Evolutionary conservation across 2,329 filamentous ascomycete species (phyloP), one percentile per base, ranked within the genome.

Genomic region (Sporothrix globosa): DNA sequence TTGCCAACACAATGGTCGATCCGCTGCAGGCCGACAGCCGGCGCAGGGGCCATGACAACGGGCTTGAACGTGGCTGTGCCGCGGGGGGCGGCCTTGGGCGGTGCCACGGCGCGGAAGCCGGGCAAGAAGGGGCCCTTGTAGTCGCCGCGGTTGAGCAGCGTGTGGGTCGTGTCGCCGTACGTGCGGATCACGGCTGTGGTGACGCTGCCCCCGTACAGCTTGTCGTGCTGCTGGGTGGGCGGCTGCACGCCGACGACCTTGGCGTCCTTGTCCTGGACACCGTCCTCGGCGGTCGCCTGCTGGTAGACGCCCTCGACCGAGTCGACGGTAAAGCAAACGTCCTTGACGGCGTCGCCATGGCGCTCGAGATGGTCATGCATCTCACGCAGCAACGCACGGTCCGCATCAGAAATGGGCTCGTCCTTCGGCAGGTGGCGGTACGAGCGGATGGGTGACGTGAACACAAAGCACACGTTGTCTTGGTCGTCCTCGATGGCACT

Each of bases 1-100:
- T 98, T 97, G 74, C 95, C 95, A 75, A 98, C 95, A 81, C 95
- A 97, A 85, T 98, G 95, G 82, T 98, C 95, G 81, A 98, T 93
- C 75, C 88, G 88, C 73, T 87, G 86, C 69, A 97, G 86, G 11
- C 83, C 80, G 17, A 97, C 87, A 0, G 82, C 76, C 0, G 93
- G 92, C 27, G 92, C 82, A 39, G 79, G 60, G 24, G 92, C 82
- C 44, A 79, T 53, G 13, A 82, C 75, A 24, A 77, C 80, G 34
- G 79, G 77, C 2, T 80, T 24, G 4, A 68, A 46, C 39, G 21
- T 50, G 21, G 24, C 27, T 30, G 58, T 41, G 21, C 19, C 48
- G 2, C 4, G 11, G 1, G 81, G 30, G 9, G 65, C n/a, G 17
- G 69, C 78, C 71, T 78, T 74, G 21, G 24, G 27, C 68, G 78